Conservation (phyloP, 768 basidiomycete species). For the Paxillus rubicundulus region DNA sequence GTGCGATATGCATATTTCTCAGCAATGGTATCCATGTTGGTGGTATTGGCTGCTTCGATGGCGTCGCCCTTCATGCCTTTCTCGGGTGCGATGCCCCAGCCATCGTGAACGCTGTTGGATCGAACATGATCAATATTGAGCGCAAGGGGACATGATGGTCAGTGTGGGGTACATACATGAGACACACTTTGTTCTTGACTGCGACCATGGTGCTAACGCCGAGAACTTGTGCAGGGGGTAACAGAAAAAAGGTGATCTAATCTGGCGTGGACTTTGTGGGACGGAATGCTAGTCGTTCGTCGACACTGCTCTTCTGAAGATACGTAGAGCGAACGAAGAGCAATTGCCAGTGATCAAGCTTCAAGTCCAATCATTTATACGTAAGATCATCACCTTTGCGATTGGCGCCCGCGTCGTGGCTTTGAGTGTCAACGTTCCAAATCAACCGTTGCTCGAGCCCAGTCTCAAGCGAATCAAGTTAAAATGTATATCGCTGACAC, state of each 20-base stretch:
- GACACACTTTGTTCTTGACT: constrained; percentile 86
- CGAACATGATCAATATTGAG: not conserved
- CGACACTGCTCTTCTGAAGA: not conserved
- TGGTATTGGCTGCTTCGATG: constrained; percentile 79
- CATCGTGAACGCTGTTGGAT: constrained; percentile 80
- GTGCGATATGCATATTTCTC: constrained; percentile 70
- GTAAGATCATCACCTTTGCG: no score
- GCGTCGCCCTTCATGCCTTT: constrained; percentile 82
- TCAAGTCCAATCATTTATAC: no score
- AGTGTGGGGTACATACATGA: constrained; percentile 57
- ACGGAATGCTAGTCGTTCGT: not conserved
- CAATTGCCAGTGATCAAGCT: no score
- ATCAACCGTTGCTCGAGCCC: no score
- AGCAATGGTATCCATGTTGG: constrained; percentile 86
- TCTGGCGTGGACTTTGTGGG: constrained; percentile 4
- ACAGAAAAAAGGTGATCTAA: not conserved
- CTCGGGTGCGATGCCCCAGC: constrained; percentile 80
- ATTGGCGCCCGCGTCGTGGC: no score
- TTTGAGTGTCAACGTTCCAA: no score
- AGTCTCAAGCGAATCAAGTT: no score
- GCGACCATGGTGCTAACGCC: constrained; percentile 37
- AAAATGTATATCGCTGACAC: no score
- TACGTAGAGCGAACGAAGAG: no score
- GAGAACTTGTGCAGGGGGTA: not conserved
- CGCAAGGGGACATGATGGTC: not conserved